Conservation (phyloP, 768 basidiomycete species). For the Lactarius pseudohatsudake region DNA sequence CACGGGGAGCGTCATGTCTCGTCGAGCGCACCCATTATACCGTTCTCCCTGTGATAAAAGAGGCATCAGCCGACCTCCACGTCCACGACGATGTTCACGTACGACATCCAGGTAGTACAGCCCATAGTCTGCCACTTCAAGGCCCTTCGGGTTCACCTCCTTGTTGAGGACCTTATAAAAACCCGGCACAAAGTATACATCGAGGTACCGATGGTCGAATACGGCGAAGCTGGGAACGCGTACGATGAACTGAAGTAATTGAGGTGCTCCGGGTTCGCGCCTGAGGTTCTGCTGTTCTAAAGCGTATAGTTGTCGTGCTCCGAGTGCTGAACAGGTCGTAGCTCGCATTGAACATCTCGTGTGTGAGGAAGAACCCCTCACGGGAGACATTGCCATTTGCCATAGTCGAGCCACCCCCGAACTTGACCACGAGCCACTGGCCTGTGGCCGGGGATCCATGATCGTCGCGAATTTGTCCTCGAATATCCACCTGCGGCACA, state of each 20-base stretch:
- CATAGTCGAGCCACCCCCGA: too few relatives aligned
- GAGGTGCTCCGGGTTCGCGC: conserved; percentile 73
- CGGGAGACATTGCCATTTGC: conserved; percentile 60
- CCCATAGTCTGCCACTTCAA: conserved; percentile 69
- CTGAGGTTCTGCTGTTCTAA: conserved; percentile 63
- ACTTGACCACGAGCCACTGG: too few relatives aligned
- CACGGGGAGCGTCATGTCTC: conserved; percentile 58
- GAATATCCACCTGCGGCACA: too few relatives aligned
- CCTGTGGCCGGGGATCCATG: too few relatives aligned
- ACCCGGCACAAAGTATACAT: conserved; percentile 48
- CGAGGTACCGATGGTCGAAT: conserved; percentile 71
- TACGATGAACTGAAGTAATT: conserved; percentile 81
- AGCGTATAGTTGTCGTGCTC: conserved; percentile 68
- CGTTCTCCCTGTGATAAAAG: conserved; percentile 53
- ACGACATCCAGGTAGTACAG: conserved; percentile 63
- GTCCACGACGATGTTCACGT: neutral
- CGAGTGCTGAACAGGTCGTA: conserved; percentile 81
- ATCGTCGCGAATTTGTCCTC: too few relatives aligned
- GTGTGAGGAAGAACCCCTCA: conserved; percentile 85
- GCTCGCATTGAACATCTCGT: conserved; percentile 79
- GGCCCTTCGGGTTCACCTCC: conserved; percentile 55
- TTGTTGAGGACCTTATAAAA: conserved; percentile 78
- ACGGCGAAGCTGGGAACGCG: conserved; percentile 70
- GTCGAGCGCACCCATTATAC: conserved; percentile 71
- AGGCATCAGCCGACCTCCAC: conserved; percentile 14